Conservation (phyloP, 805 yeast genomes). For the Kuraishia piskuri region DNA sequence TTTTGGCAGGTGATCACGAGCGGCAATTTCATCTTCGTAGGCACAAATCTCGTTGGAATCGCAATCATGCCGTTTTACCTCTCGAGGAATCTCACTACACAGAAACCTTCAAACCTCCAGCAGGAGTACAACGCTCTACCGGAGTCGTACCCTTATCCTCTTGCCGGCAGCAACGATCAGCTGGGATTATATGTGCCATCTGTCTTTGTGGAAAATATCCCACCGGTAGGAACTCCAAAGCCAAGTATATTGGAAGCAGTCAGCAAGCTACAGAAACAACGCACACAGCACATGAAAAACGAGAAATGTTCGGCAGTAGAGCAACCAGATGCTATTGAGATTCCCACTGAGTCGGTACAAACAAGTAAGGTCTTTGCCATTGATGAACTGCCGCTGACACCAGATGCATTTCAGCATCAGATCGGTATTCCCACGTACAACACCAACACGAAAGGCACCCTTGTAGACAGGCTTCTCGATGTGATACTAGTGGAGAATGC, state of each 20-base stretch:
- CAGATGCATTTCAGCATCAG: conserved; percentile 11
- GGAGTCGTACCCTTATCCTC: neutral
- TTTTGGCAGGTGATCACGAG: neutral
- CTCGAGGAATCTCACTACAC: neutral
- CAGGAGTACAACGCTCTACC: neutral
- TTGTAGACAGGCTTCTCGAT: neutral
- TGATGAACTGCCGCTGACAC: conserved; percentile 11
- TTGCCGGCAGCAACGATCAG: neutral
- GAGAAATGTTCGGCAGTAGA: neutral
- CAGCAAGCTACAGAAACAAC: neutral
- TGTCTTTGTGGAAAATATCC: neutral
- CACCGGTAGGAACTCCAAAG: neutral
- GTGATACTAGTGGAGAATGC: neutral
- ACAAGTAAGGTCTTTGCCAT: no score
- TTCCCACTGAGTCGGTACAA: no score
- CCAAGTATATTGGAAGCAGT: neutral
- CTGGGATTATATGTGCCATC: neutral
- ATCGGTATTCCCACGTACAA: conserved; percentile 11
- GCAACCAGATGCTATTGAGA: neutral
- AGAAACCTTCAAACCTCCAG: neutral
- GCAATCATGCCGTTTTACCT: neutral
- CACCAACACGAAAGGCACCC: neutral
- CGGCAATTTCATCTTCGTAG: conserved; percentile 2
- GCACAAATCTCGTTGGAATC: conserved; percentile 2
- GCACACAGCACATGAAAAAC: neutral